Base-by-base conservation (phyloP, 2,329 filamentous ascomycete genomes). In the Xylariales sp. region DNA sequence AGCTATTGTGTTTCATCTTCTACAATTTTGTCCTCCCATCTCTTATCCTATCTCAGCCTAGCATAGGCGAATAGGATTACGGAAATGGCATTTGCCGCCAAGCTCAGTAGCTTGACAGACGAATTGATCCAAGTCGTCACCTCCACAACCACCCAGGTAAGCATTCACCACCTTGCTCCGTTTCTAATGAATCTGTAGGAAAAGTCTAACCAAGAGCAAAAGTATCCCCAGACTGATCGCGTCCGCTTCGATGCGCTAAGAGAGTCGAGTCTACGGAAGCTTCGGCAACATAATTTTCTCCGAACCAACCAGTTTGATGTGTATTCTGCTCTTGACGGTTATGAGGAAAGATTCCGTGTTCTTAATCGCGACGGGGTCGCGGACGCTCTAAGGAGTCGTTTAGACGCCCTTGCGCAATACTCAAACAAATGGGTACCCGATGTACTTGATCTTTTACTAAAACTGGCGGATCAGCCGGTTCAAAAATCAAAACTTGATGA, bases 341-440 rank as follows among this genome's bases (percentile, higher is more conserved):
- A 97, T 2, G 90, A 94, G 72, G 96, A 98, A 81, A 94, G 95
- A 73, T 96, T 97, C 74, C 87, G 89, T 39, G 86, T 98, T 62
- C 85, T 93, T 55, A 90, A 92, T 75, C 89, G 92, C 69, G 94
- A 97, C 74, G 89, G 88, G 46, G 82, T 97, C 32, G 93, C 93
- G 12, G 90, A 94, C 76, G 90, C 89, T 5, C 81, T 94, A 43
- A 81, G 83, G 46, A 75, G 78, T 50, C 85, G 91, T 43, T 78
- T 93, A 14, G 81, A 85, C 46, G 86, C 89, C 67, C 80, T 97
- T 23, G 81, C 85, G 10, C 75, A 80, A 39, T 65, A 75, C 58
- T 82, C 80, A 43, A 85, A 85, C 50, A 89, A 89, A 79, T 95
- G 89, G 86, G 88, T 89, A 5, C 94, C 94, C 0, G 96, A 98